Evolutionary conservation across 345 rosid genomes (phyloP), one percentile per base, ranked within the genome.

Genomic region (Eucalyptus caleyi): DNA sequence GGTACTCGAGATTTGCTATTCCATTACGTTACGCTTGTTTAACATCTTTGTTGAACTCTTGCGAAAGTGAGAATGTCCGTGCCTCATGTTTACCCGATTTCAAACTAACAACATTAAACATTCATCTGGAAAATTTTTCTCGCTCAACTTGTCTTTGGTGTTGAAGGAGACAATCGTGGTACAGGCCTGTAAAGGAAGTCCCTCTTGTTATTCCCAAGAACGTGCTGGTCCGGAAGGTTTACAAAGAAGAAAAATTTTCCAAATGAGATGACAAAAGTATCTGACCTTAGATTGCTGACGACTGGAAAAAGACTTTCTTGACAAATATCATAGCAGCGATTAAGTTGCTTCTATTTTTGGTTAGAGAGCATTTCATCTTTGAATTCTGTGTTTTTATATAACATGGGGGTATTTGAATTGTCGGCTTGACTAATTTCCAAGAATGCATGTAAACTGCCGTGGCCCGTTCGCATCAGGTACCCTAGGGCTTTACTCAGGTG

Each of bases 1-100:
- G 98, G 99, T 97, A 95, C 83, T 86, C 12, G 21, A 77, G 87
- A 86, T 45, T 51, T 86, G 37, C 56, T 30, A 15, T 86, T 47
- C 54, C 56, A 21, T 37, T 77, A 37, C 5, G 7, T 77, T 77
- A 37, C 23, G 9, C 83, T 37, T 77, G 45, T 40, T 77, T 77
- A 77, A 37, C 27, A 40, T 77, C 27, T 77, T 77, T 77, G 47
- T 23, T 77, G 47, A 77, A 44, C 30, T 40, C 83, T 77, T 37
- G 47, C 2, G 6, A 77, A 77, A 77, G 83, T 77, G 83, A 77
- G 83, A 37, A 40, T 21, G 27, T 12, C 45, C 4, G 15, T 9
- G 82, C 27, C 83, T 77, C 45, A 77, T 77, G 53, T 86, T 86
- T 45, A 51, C 56, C 40, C 4, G 9, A 50, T 86, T 50, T 86